A percentile compares a stretch with the other conserved stretches of the same genome.
Conservation (phyloP, 2,329 filamentous ascomycete genomes). For the Colletotrichum karsti region DNA sequence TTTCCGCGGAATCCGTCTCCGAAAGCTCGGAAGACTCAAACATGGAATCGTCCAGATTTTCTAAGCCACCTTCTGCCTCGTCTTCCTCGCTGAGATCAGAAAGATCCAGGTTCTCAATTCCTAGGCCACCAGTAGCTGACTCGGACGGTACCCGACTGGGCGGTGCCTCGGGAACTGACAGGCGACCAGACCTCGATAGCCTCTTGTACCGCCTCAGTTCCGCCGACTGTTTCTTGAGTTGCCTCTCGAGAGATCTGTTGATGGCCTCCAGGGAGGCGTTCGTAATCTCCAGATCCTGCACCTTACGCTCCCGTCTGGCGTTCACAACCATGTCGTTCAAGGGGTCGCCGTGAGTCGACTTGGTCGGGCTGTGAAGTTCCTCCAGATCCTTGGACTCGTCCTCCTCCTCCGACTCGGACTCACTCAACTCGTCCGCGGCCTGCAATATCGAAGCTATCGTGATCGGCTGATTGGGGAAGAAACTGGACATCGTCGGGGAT, state of each 20-base stretch:
- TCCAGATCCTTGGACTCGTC: conserved; percentile 34
- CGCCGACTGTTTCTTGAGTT: conserved; percentile 88
- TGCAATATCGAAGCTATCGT: conserved; percentile 66
- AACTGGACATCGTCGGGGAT: conserved; percentile 43
- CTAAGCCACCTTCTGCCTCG: conserved; percentile 49
- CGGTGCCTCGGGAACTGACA: conserved; percentile 65
- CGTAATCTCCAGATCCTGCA: conserved; percentile 94
- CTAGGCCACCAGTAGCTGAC: conserved; percentile 50
- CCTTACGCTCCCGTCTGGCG: conserved; percentile 90
- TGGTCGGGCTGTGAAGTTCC: conserved; percentile 65
- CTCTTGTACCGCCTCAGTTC: conserved; percentile 87
- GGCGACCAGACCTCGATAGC: conserved; percentile 81
- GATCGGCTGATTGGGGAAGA: conserved; percentile 42
- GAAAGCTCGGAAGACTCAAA: conserved; percentile 48
- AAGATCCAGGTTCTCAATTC: conserved; percentile 53
- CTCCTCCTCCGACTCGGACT: conserved; percentile 37
- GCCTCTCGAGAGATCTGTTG: conserved; percentile 89
- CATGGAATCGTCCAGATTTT: conserved; percentile 54
- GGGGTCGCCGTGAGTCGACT: conserved; percentile 63
- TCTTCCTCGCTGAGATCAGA: conserved; percentile 62
- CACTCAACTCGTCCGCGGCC: conserved; percentile 59
- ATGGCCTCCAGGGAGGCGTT: conserved; percentile 96
- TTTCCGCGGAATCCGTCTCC: conserved; percentile 47
- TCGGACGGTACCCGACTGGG: conserved; percentile 52
- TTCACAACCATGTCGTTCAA: conserved; percentile 84